These are phyloP conservation scores for Macadamia tetraphylla DNA, from an alignment of 164 flowering plant genomes.

Conservation along the genomic window DNA sequence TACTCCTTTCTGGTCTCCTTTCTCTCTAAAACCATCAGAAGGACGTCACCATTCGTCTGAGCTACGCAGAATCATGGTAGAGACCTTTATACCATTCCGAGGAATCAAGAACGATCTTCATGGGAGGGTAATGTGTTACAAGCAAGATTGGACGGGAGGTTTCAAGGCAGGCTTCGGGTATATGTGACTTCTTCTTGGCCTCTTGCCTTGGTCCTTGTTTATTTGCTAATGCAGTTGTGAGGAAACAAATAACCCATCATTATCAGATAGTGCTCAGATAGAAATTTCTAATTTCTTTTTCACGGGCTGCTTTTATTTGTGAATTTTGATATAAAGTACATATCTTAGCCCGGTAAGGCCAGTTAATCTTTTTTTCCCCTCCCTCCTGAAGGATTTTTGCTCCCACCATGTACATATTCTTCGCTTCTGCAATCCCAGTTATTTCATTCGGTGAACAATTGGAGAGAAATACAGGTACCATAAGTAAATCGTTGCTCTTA, in stretches of 20 bases:
- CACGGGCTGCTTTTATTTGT: too few species aligned
- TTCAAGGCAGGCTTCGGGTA: slow-evolving; percentile 86
- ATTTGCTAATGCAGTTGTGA: slow-evolving; percentile 2
- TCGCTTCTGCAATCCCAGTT: slow-evolving; percentile 95
- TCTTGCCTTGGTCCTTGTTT: slow-evolving; percentile 1
- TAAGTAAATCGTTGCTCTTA: too few species aligned
- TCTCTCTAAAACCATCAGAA: neutral
- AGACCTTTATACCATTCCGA: slow-evolving; percentile 82
- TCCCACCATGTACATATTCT: slow-evolving; percentile 93
- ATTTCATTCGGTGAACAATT: slow-evolving; percentile 95
- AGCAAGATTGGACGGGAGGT: slow-evolving; percentile 99
- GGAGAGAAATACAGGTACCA: slow-evolving; percentile 77
- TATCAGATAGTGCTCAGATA: neutral
- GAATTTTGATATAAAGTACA: too few species aligned
- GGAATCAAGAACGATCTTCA: slow-evolving; percentile 88
- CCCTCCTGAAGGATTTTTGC: slow-evolving; percentile 69
- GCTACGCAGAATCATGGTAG: slow-evolving; percentile 56
- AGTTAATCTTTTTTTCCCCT: slow-evolving; percentile 3
- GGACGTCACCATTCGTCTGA: slow-evolving; percentile 7
- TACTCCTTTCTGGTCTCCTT: neutral
- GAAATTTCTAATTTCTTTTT: neutral
- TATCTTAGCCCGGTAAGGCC: neutral
- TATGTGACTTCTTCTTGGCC: neutral
- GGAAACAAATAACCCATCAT: neutral
- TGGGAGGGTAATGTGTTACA: slow-evolving; percentile 85